Conservation (phyloP, 2,329 filamentous ascomycete species). For the Hypomyces perniciosus region DNA sequence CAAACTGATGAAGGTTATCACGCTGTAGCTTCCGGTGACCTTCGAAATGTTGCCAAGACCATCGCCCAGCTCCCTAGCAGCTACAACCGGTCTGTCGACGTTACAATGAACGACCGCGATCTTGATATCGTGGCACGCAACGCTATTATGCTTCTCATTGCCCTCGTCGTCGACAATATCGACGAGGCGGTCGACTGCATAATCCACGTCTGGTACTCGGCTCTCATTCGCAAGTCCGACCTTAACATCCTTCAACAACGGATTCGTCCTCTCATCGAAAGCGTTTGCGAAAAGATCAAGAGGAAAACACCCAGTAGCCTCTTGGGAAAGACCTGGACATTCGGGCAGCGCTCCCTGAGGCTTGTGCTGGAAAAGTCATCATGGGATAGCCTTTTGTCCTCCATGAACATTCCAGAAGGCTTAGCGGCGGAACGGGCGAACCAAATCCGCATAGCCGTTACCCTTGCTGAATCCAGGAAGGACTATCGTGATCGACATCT, state of each 20-base stretch:
- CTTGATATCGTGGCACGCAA: conserved; percentile 3
- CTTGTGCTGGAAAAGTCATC: neutral
- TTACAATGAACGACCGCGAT: neutral
- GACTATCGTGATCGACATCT: neutral
- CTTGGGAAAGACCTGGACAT: neutral
- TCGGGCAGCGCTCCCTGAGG: neutral
- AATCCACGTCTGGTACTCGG: conserved; percentile 18
- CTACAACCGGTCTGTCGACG: neutral
- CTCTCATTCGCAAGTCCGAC: conserved; percentile 11
- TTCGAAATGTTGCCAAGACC: conserved; percentile 6
- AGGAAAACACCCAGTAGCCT: neutral
- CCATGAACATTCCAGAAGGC: neutral
- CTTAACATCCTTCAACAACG: conserved; percentile 6
- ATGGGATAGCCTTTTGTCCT: neutral
- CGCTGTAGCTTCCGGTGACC: neutral
- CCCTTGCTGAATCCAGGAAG: neutral
- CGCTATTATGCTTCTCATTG: conserved; percentile 4
- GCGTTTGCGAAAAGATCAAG: neutral
- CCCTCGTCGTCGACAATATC: conserved; percentile 4
- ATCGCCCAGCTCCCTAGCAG: neutral
- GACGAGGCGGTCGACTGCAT: conserved; percentile 15
- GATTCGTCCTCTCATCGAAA: neutral
- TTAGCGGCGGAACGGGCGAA: neutral
- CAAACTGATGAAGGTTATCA: neutral
- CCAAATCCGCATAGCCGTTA: neutral